Conservation (phyloP, 441 rosid species). For the Melastoma candidum region DNA sequence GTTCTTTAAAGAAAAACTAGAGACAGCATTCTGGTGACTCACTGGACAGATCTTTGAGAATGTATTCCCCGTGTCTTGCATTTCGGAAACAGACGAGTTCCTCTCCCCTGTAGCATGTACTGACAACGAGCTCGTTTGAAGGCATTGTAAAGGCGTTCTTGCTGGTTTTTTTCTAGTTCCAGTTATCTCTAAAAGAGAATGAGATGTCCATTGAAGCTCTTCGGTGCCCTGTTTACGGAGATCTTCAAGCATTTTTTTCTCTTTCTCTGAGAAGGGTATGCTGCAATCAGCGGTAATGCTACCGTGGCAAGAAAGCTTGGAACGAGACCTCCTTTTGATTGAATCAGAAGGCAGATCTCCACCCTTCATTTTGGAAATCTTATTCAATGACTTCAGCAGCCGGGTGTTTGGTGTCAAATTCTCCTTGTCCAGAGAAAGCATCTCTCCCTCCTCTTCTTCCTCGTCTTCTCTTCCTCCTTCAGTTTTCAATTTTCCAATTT, state of each 20-base stretch:
- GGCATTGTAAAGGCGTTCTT: conserved; percentile 44
- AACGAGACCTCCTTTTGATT: conserved; percentile 13
- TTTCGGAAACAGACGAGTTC: conserved; percentile 15
- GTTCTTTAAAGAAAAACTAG: no score
- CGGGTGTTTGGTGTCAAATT: conserved; percentile 54
- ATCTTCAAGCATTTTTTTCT: conserved; percentile 32
- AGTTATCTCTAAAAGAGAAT: conserved; percentile 20
- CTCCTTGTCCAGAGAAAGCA: conserved; percentile 67
- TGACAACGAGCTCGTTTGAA: conserved; percentile 23
- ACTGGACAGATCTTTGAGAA: no score
- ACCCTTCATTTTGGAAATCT: conserved; percentile 22
- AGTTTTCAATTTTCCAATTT: no score
- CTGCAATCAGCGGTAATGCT: conserved; percentile 24
- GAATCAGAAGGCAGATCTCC: conserved; percentile 25
- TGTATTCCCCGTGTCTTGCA: conserved; percentile 4
- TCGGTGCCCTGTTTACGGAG: conserved; percentile 23
- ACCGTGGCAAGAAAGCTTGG: conserved; percentile 23
- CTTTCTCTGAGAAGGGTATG: conserved; percentile 30
- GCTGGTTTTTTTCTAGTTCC: conserved; percentile 26
- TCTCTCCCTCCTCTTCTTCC: conserved; percentile 35
- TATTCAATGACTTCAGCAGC: conserved; percentile 31
- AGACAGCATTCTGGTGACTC: no score
- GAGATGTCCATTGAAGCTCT: conserved; percentile 16
- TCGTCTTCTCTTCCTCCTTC: not conserved
- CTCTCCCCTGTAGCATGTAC: conserved; percentile 23